Conservation (phyloP, 768 basidiomycete genomes). For the Suillus variegatus region DNA sequence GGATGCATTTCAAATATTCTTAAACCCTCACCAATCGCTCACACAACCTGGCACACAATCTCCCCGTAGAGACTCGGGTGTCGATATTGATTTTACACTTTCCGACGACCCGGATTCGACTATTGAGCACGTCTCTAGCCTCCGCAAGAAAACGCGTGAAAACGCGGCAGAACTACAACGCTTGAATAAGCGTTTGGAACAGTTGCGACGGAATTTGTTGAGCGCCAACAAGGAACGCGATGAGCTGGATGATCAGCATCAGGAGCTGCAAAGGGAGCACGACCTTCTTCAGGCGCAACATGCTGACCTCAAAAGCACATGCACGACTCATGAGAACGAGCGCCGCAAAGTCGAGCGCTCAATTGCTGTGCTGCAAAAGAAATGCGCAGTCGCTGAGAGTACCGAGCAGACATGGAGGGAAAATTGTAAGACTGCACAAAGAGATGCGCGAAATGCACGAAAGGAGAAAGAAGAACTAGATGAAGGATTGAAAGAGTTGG, state of each 20-base stretch:
- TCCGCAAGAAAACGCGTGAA: conserved; percentile 10
- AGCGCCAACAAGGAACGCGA: background rate
- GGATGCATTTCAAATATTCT: conserved; percentile 29
- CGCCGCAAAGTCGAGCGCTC: background rate
- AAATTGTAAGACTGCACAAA: background rate
- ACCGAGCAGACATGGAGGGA: background rate
- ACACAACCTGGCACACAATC: conserved; percentile 5
- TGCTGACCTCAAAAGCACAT: background rate
- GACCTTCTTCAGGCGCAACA: conserved; percentile 16
- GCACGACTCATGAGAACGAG: background rate
- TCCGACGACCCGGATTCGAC: conserved; percentile 4
- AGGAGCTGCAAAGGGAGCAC: conserved; percentile 18
- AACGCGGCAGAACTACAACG: conserved; percentile 2
- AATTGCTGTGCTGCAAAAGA: background rate
- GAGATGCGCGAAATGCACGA: background rate
- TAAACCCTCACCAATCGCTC: conserved; percentile 20
- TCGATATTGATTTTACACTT: conserved; percentile 5
- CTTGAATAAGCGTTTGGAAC: background rate
- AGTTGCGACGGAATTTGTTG: background rate
- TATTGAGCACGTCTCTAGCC: background rate
- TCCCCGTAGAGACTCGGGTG: background rate
- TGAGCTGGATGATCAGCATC: conserved; percentile 6
- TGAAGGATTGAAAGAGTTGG: background rate
- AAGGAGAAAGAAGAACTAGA: background rate
- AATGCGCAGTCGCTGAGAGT: background rate